Base-by-base conservation (phyloP, 768 basidiomycete species). In the Leccinellum rugosiceps region DNA sequence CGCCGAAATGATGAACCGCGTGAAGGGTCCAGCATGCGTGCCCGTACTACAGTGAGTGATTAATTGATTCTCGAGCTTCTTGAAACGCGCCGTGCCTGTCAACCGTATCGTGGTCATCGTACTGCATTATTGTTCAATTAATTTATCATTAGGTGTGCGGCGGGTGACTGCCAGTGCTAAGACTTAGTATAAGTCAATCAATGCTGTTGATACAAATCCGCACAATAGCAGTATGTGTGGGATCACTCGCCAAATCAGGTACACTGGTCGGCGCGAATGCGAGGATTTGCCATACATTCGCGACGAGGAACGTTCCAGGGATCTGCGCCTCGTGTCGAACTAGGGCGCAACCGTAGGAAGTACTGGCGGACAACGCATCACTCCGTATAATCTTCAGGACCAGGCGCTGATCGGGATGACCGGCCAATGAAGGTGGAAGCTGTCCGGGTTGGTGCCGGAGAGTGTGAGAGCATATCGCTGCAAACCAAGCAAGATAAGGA, bases 51-150 rank as follows among this genome's bases (percentile, higher is more conserved):
- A 8, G 35, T 38, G 35, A 38, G 35, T 41, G 38, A 41, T 41
- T 41, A 41, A 41, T 41, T 41, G 38, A 41, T 55, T 55, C 50
- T 28, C 45, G 23, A 23, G 8, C 49, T 65, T 59, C 54, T 54
- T 48, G 57, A 59, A 58, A 66, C 64, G 57, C 49, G 17, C 28
- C 34, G 49, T 52, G 15, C 9, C 19, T 30, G 63, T 61, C 60
- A 32, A 43, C 41, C 26, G 48, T 9, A 44, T 38, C 21, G 51
- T 63, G 45, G 34, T 35, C n/a, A 46, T 44, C 41, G 15, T 46
- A n/a, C 34, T 47, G 45, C 47, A 53, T 15, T 34, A 8, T 53
- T 46, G 21, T 44, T 41, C 0, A n/a, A n/a, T 41, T 41, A n/a
- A 41, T 41, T 38, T 41, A 41, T 41, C 38, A 38, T n/a, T 4